Evolutionary conservation across 139 green algal species (phyloP).

Genomic region (Closterium sp.): DNA sequence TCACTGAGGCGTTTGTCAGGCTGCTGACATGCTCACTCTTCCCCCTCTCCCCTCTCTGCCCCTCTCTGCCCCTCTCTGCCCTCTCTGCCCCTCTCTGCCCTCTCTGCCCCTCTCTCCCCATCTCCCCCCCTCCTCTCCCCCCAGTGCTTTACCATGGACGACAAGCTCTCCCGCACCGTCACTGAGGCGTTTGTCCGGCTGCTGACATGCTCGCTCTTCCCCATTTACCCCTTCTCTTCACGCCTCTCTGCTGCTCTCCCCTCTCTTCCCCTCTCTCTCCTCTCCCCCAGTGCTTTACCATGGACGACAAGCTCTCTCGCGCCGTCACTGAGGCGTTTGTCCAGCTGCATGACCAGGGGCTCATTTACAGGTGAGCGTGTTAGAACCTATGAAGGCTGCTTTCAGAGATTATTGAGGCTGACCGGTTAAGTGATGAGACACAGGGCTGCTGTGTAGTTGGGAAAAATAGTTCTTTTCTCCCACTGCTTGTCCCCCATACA

Average conservation of each 20-base stretch:
- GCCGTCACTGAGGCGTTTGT: conserved; percentile 77
- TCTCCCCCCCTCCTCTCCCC: background rate
- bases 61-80: background rate
- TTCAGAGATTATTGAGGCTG: no score
- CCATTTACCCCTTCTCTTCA: background rate
- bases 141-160: conserved; percentile 94
- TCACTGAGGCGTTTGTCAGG: conserved; percentile 77
- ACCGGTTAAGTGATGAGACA: no score
- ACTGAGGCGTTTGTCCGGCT: conserved; percentile 74
- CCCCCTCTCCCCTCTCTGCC: no score
- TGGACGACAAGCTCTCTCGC: conserved; percentile 84
- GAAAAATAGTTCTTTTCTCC: no score
- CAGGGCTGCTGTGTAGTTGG: no score
- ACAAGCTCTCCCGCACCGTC: conserved; percentile 71
- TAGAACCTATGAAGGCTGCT: no score
- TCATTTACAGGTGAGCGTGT: conserved; percentile 81
- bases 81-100: background rate
- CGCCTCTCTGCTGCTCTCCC: background rate
- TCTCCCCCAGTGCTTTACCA: conserved; percentile 80
- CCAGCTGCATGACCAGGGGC: conserved; percentile 74
- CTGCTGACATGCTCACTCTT: no score
- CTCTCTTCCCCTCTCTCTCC: background rate
- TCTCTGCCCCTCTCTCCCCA: background rate
- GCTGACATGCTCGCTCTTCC: no score
- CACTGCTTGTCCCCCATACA: no score